phyloP scores from a whole-genome alignment of 768 basidiomycete species.

The Russula dissimulans region DNA sequence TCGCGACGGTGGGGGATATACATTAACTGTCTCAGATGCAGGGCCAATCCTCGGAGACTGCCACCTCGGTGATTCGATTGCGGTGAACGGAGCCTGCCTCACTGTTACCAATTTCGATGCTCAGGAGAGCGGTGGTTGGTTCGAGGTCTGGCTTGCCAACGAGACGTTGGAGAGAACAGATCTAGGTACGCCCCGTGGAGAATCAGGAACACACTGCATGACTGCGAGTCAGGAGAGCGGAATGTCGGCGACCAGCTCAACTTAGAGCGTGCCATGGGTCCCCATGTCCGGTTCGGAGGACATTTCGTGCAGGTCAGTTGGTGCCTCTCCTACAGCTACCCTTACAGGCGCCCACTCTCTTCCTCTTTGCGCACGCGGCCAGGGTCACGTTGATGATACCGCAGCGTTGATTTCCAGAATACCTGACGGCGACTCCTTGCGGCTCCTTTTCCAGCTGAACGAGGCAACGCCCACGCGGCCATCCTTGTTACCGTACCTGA shows the following conservation, averaged over 20 bases:
- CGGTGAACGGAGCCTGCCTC: conserved; percentile 70
- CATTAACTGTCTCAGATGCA: conserved; percentile 64
- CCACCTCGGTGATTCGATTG: conserved; percentile 89
- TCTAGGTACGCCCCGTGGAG: conserved; percentile 47
- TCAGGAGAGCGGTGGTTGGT: conserved; percentile 58
- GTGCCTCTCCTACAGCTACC: not conserved
- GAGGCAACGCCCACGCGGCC: conserved; percentile 47
- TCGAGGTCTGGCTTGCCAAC: conserved; percentile 92
- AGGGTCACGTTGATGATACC: conserved; percentile 94
- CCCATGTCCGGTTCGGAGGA: conserved; percentile 87
- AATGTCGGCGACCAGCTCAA: conserved; percentile 76
- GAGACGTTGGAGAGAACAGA: conserved; percentile 90
- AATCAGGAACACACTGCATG: not conserved
- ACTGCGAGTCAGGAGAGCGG: conserved; percentile 50
- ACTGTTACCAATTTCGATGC: conserved; percentile 82
- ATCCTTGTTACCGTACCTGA: conserved; percentile 70
- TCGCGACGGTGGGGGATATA: conserved; percentile 68
- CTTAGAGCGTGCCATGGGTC: conserved; percentile 90
- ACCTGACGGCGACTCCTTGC: conserved; percentile 82
- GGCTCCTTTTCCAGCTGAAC: conserved; percentile 70
- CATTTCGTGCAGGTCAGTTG: conserved; percentile 87
- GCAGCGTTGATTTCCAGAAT: conserved; percentile 58
- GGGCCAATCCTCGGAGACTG: conserved; percentile 78
- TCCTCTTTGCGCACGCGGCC: not conserved
- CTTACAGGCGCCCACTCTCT: not conserved